Evolutionary conservation across 495 filamentous ascomycete genomes (phyloP), one percentile per base, ranked within the genome.

Genomic region (Talaromyces ruber): DNA sequence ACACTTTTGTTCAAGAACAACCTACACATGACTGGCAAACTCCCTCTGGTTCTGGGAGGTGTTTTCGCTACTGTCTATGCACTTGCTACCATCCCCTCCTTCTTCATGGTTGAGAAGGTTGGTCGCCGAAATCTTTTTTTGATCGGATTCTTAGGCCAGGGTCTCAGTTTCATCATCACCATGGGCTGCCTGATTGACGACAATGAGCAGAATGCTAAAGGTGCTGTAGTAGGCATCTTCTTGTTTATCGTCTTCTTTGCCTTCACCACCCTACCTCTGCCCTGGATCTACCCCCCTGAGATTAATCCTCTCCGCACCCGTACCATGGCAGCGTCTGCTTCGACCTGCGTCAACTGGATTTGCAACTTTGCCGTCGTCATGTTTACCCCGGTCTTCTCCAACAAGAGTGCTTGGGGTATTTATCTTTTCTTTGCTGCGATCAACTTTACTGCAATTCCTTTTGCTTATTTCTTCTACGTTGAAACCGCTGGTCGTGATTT

Each of bases 141-240:
- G 53, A 71, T 76, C 25, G 82, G 79, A 3, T 70, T 81, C 9
- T 58, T 78, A 0, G 74, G 82, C 47, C 74, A 77, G 62, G 73
- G 74, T 68, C 66, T 71, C 29, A 68, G 64, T 43, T 74, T 77
- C 62, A 63, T 76, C 52, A 74, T 77, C 59, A 72, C 74, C 47
- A 75, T 81, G 69, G 79, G 80, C 24, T 79, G 79, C 62, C 76
- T 75, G 0, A 74, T 80, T 3, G 81, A 80, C 54, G 72, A 77
- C 7, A 78, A 74, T 14, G 74, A 82, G 0, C 78, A 75, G 0
- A 67, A 63, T 1, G 71, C 81, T 18, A 78, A 76, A 2, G 74
- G 79, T 25, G 83, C 82, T 47, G 81, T 84, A 25, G 79, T 79
- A 63, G 81, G 85, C 70, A 82, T 83, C 64, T 78, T 83, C 50